A percentile compares a stretch with the other conserved stretches of the same genome.
These are phyloP conservation scores for Cajanus cajan DNA, from an alignment of 306 rosid species.

Conservation along the genomic window DNA sequence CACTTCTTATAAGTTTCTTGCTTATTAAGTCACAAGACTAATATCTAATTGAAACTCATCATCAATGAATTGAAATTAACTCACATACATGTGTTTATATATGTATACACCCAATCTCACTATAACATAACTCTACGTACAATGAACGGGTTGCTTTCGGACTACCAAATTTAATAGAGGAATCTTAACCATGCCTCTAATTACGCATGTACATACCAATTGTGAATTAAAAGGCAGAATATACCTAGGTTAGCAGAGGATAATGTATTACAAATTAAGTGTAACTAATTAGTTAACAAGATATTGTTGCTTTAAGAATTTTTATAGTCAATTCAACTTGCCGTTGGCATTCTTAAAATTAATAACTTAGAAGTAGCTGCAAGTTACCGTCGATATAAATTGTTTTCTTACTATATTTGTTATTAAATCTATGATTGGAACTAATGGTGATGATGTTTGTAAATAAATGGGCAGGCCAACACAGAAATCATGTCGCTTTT, in stretches of 20 bases:
- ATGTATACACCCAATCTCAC: not conserved
- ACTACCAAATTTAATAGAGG: not conserved
- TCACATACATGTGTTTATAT: no score
- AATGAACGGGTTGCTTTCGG: not conserved
- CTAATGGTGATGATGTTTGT: conserved; percentile 20
- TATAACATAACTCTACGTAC: no score
- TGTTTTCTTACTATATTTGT: not conserved
- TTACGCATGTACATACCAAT: not conserved
- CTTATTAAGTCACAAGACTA: conserved; percentile 8
- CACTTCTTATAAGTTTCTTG: conserved; percentile 20
- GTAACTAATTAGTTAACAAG: not conserved
- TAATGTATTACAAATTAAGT: not conserved
- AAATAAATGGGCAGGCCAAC: conserved; percentile 28
- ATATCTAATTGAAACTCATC: not conserved
- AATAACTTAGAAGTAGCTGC: conserved; percentile 20
- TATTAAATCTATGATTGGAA: not conserved
- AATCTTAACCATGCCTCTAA: not conserved
- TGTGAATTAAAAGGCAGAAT: not conserved
- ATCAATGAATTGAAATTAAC: not conserved
- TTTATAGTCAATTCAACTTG: conserved; percentile 9
- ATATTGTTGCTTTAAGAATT: not conserved
- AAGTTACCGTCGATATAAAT: conserved; percentile 20
- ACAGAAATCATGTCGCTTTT: conserved; percentile 26
- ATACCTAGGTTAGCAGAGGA: not conserved
- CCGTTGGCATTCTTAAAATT: not conserved